phyloP scores from a whole-genome alignment of 2,329 filamentous ascomycete genomes.

The Trichocomaceae sp. region DNA sequence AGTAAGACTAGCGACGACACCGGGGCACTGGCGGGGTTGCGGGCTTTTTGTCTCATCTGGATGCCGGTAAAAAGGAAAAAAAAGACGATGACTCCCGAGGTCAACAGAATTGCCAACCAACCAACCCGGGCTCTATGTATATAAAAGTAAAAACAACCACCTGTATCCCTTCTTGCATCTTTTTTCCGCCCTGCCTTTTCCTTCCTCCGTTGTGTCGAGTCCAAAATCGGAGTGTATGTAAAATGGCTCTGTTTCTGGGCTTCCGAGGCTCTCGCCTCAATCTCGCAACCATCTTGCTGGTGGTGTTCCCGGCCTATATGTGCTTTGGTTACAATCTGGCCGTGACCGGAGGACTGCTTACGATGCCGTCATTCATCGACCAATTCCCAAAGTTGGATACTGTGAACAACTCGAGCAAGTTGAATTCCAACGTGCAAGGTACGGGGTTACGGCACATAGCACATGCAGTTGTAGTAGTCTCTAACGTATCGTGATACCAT shows the following conservation, averaged over 20 bases:
- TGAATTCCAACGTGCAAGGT: slow-evolving; percentile 43
- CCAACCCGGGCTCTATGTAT: not conserved
- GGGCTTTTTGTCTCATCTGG: not conserved
- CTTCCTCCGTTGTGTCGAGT: not conserved
- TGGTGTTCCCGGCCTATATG: slow-evolving; percentile 28
- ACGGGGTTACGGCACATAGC: not conserved
- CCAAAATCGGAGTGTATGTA: not conserved
- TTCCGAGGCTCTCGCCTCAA: slow-evolving; percentile 19
- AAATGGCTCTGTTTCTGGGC: slow-evolving; percentile 19
- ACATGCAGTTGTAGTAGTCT: not conserved
- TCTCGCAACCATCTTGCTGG: slow-evolving; percentile 20
- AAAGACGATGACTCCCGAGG: too few relatives aligned
- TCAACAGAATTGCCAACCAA: too few relatives aligned
- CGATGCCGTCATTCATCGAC: slow-evolving; percentile 54
- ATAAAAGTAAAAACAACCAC: not conserved
- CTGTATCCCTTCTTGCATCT: too few relatives aligned
- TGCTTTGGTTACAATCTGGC: slow-evolving; percentile 50
- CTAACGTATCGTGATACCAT: not conserved
- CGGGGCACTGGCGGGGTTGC: not conserved
- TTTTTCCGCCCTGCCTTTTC: not conserved
- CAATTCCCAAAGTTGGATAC: slow-evolving; percentile 48
- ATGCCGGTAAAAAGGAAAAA: not conserved
- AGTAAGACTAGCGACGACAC: not conserved
- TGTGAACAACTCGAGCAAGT: slow-evolving; percentile 34
- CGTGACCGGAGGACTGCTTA: slow-evolving; percentile 51